phyloP scores from a whole-genome alignment of 2,329 filamentous ascomycete species.

The Botrytis galanthina region DNA sequence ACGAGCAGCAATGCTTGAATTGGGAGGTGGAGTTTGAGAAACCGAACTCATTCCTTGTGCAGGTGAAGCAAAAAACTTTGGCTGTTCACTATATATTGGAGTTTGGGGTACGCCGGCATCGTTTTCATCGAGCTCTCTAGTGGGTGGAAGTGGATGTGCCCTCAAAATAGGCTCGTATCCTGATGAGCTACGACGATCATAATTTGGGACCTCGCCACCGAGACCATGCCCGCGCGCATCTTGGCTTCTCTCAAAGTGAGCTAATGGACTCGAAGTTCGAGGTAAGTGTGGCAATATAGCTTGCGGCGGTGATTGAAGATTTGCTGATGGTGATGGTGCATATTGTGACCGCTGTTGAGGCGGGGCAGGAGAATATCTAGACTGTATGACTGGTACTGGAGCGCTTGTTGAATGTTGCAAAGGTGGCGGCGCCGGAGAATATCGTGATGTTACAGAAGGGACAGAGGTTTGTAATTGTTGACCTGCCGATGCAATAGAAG shows the following conservation, averaged over 20 bases:
- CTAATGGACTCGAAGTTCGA: conserved; percentile 63
- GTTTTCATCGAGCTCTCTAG: conserved; percentile 61
- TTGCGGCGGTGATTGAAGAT: conserved; percentile 44
- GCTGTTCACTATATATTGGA: conserved; percentile 27
- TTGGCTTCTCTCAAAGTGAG: conserved; percentile 53
- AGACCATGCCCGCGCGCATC: conserved; percentile 28
- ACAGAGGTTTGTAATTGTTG: conserved; percentile 21
- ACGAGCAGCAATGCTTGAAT: conserved; percentile 41
- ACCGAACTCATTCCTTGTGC: conserved; percentile 37
- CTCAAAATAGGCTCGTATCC: conserved; percentile 54
- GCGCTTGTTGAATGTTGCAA: conserved; percentile 44
- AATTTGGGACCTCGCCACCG: conserved; percentile 41
- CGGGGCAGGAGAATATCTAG: conserved; percentile 44
- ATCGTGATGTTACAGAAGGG: conserved; percentile 47
- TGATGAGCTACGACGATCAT: conserved; percentile 53
- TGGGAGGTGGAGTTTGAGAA: conserved; percentile 52
- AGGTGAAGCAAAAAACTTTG: conserved; percentile 34
- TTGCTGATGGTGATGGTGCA: conserved; percentile 33
- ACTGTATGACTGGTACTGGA: conserved; percentile 37
- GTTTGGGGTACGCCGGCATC: conserved; percentile 38
- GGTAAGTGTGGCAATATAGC: conserved; percentile 54
- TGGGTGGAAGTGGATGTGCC: conserved; percentile 54
- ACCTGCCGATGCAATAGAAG: conserved; percentile 31
- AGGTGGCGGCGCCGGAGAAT: conserved; percentile 57
- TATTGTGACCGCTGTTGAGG: conserved; percentile 30